Evolutionary conservation across 1,139 yeast species (phyloP), one percentile per base, ranked within the genome.

Genomic region (Keqinozyma sinolaborantium): DNA sequence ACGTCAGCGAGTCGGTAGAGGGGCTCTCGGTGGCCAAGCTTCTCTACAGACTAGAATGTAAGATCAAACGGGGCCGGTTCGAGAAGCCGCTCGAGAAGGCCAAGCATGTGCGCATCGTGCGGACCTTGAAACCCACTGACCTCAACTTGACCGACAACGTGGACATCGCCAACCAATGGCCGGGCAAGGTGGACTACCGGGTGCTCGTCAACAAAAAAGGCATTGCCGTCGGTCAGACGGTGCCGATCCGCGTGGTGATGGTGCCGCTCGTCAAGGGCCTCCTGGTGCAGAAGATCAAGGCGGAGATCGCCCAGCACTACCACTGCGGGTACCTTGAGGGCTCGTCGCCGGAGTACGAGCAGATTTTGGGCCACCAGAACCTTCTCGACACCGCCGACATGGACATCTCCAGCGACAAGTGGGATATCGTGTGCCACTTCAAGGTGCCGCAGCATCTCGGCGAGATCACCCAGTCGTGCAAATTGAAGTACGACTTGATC

Each of bases 1-100:
- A 74, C 41, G 52, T 77, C 1, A 73, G 82, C 2, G 90, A 81
- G 41, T 77, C 88, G 0, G 71, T 82, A 0, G 90, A 82, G 52
- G 86, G 87, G 0, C 55, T 81, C 30, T 35, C 64, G 29, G 68
- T 75, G 26, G 85, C 81, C 1, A 69, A 74, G 6, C 51, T 81
- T 4, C 54, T 77, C 9, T 82, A 83, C 52, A 67, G 68, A 32
- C 56, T 81, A 36, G 74, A 70, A 40, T 70, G 80, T 31, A 56
- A 60, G 11, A 60, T 79, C n/a, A 83, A 77, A 39, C 59, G 80
- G 29, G 76, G 78, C 25, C 47, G 67, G 55, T 60, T 63, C 64
- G 58, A 67, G 73, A 52, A 70, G 64, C 36, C 65, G 0, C 53
- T 75, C 26, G 41, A 45, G 12, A 54, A 51, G 18, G 39, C 56